Evolutionary conservation across 371 early-diverging fungal species (phyloP).

Genomic region (Chytridium lagenaria): DNA sequence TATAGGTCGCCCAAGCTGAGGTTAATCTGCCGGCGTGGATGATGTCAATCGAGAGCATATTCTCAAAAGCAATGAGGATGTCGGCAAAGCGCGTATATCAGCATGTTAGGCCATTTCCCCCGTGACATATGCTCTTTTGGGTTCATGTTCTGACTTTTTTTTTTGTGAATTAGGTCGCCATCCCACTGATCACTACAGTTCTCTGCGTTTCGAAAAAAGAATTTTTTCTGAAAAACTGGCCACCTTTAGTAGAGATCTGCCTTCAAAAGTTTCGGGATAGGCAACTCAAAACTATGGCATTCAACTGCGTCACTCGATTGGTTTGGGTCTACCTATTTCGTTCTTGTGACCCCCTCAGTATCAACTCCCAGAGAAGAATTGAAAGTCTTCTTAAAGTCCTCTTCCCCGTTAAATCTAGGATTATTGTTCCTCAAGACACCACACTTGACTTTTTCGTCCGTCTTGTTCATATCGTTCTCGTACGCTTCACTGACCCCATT

Average conservation of each 20-base stretch:
- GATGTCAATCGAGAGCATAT: constrained; percentile 88
- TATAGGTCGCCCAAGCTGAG: constrained; percentile 86
- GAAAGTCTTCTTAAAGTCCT: constrained; percentile 67
- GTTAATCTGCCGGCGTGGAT: constrained; percentile 94
- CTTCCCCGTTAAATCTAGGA: constrained; percentile 48
- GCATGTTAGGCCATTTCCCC: constrained; percentile 50
- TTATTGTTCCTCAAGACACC: constrained; percentile 75
- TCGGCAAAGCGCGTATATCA: constrained; percentile 80
- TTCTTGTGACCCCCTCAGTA: constrained; percentile 71
- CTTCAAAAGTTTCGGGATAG: constrained; percentile 77
- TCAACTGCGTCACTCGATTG: constrained; percentile 82
- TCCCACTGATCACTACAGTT: constrained; percentile 85
- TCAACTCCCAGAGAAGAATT: constrained; percentile 63
- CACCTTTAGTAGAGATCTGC: constrained; percentile 74
- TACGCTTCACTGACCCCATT: constrained; percentile 74
- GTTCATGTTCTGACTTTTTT: neutral
- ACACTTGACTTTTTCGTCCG: constrained; percentile 78
- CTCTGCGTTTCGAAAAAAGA: constrained; percentile 89
- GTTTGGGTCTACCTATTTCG: constrained; percentile 94
- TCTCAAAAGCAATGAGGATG: constrained; percentile 91
- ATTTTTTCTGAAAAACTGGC: constrained; percentile 84
- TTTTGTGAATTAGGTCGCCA: constrained; percentile 66
- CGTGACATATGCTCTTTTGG: too few species aligned
- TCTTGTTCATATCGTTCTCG: constrained; percentile 79
- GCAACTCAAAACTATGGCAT: constrained; percentile 68